A percentile compares a stretch with the other conserved stretches of the same genome.
Evolutionary conservation across 2,329 filamentous ascomycete genomes (phyloP).

Genomic region (Diaporthe sp.): DNA sequence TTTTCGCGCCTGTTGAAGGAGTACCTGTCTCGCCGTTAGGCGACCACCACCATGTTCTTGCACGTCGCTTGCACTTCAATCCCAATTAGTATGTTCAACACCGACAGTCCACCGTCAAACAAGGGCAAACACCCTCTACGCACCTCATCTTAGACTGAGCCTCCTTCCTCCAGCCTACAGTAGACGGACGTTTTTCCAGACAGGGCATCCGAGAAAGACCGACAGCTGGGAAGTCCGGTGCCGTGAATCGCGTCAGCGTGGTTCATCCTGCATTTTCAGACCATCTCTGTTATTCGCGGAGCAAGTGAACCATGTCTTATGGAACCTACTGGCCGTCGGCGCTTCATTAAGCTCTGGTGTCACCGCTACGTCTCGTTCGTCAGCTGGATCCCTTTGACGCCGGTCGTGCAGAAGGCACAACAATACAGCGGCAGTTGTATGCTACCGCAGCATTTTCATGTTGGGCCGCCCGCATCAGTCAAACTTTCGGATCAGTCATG

Average conservation of each 20-base stretch:
- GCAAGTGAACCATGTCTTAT: neutral
- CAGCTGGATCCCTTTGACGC: neutral
- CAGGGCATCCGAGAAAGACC: neutral
- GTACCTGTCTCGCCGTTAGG: neutral
- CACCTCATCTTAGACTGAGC: neutral
- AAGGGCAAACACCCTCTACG: neutral
- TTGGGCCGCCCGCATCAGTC: too few species aligned
- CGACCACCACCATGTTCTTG: neutral
- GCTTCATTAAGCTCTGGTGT: too few species aligned
- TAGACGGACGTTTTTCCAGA: too few species aligned
- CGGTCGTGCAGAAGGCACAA: neutral
- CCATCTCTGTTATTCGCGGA: too few species aligned
- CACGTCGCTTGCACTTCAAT: neutral
- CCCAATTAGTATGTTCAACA: neutral
- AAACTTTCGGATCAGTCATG: neutral
- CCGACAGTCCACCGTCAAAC: too few species aligned
- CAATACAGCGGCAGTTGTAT: neutral
- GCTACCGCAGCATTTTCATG: neutral
- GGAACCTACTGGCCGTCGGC: neutral
- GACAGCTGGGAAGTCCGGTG: neutral
- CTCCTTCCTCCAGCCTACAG: too few species aligned
- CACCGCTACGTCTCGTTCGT: neutral
- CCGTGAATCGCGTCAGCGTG: neutral
- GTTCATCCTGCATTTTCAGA: neutral
- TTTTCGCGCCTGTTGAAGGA: neutral